Evolutionary conservation across 495 filamentous ascomycete genomes (phyloP), one percentile per base, ranked within the genome.

Genomic region (Geopyxis carbonaria): DNA sequence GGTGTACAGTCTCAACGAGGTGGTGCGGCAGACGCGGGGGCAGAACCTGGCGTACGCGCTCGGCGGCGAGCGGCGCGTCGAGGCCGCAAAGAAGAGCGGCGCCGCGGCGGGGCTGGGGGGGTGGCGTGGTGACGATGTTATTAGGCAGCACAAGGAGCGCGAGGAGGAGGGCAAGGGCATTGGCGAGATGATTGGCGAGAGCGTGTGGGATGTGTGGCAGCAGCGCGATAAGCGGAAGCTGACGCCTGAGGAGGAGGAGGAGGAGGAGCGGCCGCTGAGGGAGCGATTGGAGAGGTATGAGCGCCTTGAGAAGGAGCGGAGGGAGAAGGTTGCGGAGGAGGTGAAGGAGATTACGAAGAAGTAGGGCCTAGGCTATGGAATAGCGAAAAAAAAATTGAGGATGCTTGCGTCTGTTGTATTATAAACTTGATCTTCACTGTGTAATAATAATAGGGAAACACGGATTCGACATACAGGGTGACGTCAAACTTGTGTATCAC

Each of bases 131-230:
- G 69, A 72, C 59, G 68, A 67, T 64, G 59, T 83, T 51, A 48
- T 80, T 45, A 56, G 62, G 58, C 69, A 77, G 65, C 79, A 86
- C 57, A 66, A 66, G 61, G 65, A 81, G 61, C 73, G 73, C 40
- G 46, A 86, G 52, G 73, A 76, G 48, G 71, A 78, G 42, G 86
- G 85, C 14, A 78, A 73, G 58, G 79, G 81, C 19, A 85, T 87
- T 66, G 72, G 70, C 11, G 75, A 72, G 50, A 61, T 93, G 59
- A 93, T 93, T 45, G 66, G 69, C 59, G 79, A 85, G 47, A 78
- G 87, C 68, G 69, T 92, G 29, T 74, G 68, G 66, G 82, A 93
- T 59, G 86, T 85, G 29, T 81, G 69, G 72, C 54, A 51, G 34
- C 50, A 42, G 36, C 58, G 59, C 39, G 47, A 53, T 25, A 55